phyloP scores from a whole-genome alignment of 352 stramenopile species.

The Globisporangium radiosum region DNA sequence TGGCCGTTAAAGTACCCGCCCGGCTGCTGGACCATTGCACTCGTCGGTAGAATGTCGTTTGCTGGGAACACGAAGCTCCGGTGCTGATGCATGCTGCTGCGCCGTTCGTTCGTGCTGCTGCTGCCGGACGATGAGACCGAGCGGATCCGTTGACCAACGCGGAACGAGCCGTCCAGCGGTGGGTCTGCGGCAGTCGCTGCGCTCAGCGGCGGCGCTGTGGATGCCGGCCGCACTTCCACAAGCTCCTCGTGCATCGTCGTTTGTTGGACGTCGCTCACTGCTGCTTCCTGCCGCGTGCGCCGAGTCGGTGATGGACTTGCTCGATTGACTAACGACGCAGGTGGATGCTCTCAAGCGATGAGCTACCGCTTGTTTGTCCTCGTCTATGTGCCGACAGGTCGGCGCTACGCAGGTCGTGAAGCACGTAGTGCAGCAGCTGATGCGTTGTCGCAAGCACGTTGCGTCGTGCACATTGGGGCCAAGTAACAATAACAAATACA shows the following conservation, averaged over 20 bases:
- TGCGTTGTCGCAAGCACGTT: too few relatives aligned
- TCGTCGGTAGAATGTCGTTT: constrained; percentile 34
- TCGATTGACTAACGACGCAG: neutral
- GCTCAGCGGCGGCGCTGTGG: neutral
- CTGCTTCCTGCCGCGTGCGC: too few relatives aligned
- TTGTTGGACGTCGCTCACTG: neutral
- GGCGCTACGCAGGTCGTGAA: too few relatives aligned
- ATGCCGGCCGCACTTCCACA: constrained; percentile 7
- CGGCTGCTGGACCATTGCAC: constrained; percentile 30
- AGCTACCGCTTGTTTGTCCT: too few relatives aligned
- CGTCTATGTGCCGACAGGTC: too few relatives aligned
- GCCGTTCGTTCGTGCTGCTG: constrained; percentile 17
- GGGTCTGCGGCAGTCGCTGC: neutral
- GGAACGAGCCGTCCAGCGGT: constrained; percentile 4
- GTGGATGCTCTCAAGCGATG: too few relatives aligned
- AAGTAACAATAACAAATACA: too few relatives aligned
- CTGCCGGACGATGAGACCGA: constrained; percentile 20
- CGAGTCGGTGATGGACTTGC: neutral
- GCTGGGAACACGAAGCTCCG: constrained; percentile 35
- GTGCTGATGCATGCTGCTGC: constrained; percentile 20
- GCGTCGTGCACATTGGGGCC: too few relatives aligned
- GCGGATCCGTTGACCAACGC: constrained; percentile 8
- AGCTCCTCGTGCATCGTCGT: constrained; percentile 9
- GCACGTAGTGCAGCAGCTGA: too few relatives aligned
- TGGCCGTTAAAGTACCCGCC: constrained; percentile 15